Conservation (phyloP, 2,329 filamentous ascomycete species). For the Sporothrix globosa region DNA sequence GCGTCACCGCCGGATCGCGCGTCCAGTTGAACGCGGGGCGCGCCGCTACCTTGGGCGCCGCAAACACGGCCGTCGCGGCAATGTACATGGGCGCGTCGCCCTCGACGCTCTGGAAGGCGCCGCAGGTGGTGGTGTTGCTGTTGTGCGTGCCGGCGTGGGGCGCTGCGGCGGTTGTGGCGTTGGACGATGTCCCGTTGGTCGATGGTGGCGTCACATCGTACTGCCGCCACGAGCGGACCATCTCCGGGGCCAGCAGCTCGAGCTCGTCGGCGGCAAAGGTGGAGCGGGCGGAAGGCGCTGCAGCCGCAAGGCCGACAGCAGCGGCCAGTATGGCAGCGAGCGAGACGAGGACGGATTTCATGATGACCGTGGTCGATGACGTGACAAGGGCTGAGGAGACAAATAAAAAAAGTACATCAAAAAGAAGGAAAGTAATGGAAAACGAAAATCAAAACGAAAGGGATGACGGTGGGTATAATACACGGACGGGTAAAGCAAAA, state of each 20-base stretch:
- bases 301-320: background rate
- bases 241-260: background rate
- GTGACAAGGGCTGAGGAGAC: background rate
- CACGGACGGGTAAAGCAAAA: background rate
- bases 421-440: background rate
- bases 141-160: slow-evolving; percentile 3
- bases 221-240: background rate
- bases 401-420: background rate
- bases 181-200: background rate
- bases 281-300: background rate
- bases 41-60: slow-evolving; percentile 24
- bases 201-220: background rate
- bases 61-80: slow-evolving; percentile 28
- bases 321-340: slow-evolving; percentile 15
- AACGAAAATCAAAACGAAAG: background rate
- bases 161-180: background rate
- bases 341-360: slow-evolving; percentile 12
- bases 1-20: slow-evolving; percentile 26
- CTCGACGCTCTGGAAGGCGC: slow-evolving; percentile 25
- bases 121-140: slow-evolving; percentile 30
- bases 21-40: slow-evolving; percentile 30
- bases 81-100: slow-evolving; percentile 28
- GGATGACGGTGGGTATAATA: slow-evolving; percentile 25
- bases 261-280: background rate
- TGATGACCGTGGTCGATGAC: background rate